Evolutionary conservation across 2,329 filamentous ascomycete genomes (phyloP), one percentile per base, ranked within the genome.

Genomic region (Curvularia sp.): DNA sequence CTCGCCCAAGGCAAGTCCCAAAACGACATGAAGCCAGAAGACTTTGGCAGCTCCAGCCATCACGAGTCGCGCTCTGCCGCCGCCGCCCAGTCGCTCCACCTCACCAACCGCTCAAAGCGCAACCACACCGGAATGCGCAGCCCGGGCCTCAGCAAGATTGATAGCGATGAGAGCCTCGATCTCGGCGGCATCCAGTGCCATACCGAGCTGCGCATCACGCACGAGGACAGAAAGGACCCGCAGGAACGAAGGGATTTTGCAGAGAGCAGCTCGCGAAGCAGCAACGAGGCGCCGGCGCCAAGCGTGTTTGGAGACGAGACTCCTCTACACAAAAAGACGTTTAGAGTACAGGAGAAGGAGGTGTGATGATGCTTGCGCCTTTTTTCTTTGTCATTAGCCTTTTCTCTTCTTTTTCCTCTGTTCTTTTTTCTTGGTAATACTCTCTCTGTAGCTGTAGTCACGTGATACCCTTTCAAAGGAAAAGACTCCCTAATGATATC

Each of bases 1-100:
- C 69, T 78, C 41, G 76, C 76, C 2, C 61, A 67, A 43, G 71
- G 74, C 15, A 68, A 63, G 28, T 42, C 65, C 2, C 64, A 73
- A 42, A 74, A 71, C 49, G 73, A 74, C 48, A 70, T 70, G 62
- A 49, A 64, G 36, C 49, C 64, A 13, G 59, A 66, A 18, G 53
- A 60, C 2, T 64, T 69, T 48, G 21, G 55, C 23, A 69, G 61
- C 43, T 66, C 65, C 23, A 65, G 62, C 2, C 60, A 64, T 3
- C 63, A 62, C 0, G 45, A 43, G 2, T 68, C 67, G 2, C 63
- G 56, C 19, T 66, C 65, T 2, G 60, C 54, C 8, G 43, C 49
- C 43, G 36, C 49, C 19, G 54, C 57, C 41, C 55, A 69, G 12
- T 65, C 65, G 1, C 56, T 72, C 8, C 63, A 68, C 18, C 46